Evolutionary conservation across 2,329 filamentous ascomycete genomes (phyloP).

Genomic region (Fusarium equiseti): DNA sequence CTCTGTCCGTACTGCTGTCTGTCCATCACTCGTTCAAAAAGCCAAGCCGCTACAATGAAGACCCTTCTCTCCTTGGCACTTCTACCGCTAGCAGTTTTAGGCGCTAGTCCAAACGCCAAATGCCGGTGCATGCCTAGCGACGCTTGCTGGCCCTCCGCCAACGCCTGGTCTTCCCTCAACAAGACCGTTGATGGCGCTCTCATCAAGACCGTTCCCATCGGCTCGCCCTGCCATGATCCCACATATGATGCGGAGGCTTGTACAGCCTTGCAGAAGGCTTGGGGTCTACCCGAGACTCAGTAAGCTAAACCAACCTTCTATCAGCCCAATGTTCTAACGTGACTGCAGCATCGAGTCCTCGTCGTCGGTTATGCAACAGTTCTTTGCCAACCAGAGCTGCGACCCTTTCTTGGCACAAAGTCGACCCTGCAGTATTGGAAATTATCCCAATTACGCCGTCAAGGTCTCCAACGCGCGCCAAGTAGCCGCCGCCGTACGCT

Average conservation of each 20-base stretch:
- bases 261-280: constrained; percentile 55
- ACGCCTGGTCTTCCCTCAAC: constrained; percentile 64
- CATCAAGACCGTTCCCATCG: constrained; percentile 64
- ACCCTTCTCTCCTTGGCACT: not conserved
- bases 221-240: constrained; percentile 62
- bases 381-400: constrained; percentile 57
- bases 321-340: not conserved
- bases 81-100: not conserved
- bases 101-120: constrained; percentile 14
- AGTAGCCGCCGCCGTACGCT: constrained; percentile 50
- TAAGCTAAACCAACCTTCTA: constrained; percentile 43
- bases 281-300: constrained; percentile 61
- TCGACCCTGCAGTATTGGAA: constrained; percentile 59
- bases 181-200: constrained; percentile 62
- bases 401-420: constrained; percentile 51
- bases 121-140: constrained; percentile 61
- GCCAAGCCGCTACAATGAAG: not conserved
- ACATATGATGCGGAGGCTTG: constrained; percentile 61
- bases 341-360: constrained; percentile 41
- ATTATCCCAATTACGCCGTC: constrained; percentile 58
- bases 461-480: constrained; percentile 51
- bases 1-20: not conserved
- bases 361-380: constrained; percentile 52
- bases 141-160: constrained; percentile 62
- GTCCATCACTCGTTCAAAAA: not conserved